These are phyloP conservation scores for Phytophthora foliorum DNA, from an alignment of 352 stramenopile genomes.

Conservation along the genomic window DNA sequence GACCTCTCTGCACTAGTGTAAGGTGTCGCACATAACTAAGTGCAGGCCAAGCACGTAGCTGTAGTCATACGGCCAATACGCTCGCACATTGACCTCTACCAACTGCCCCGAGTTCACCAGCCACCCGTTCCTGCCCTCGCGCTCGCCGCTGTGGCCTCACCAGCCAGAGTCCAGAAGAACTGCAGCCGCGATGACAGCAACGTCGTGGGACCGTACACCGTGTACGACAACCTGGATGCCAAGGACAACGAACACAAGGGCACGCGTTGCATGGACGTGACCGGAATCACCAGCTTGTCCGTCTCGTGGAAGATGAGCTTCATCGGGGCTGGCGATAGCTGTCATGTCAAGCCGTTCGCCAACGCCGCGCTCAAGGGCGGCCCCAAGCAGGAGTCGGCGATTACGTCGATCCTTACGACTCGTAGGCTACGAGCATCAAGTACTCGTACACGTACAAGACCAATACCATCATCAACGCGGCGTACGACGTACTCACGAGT, in stretches of 20 bases:
- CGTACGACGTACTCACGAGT: constrained; percentile 49
- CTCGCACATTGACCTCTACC: too few relatives aligned
- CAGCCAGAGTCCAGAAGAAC: constrained; percentile 21
- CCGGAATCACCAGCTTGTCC: constrained; percentile 32
- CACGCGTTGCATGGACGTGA: constrained; percentile 51
- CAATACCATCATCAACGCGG: constrained; percentile 48
- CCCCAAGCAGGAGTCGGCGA: constrained; percentile 37
- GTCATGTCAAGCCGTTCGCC: constrained; percentile 60
- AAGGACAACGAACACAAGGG: constrained; percentile 39
- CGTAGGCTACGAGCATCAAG: constrained; percentile 41
- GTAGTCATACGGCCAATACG: too few relatives aligned
- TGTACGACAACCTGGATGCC: constrained; percentile 62
- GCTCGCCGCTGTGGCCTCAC: too few relatives aligned
- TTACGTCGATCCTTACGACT: constrained; percentile 54
- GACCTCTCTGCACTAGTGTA: too few relatives aligned
- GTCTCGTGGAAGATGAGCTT: constrained; percentile 51
- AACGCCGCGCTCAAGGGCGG: constrained; percentile 52
- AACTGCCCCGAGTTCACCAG: constrained; percentile 11
- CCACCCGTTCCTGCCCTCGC: too few relatives aligned
- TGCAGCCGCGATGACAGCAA: constrained; percentile 41
- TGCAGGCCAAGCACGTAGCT: too few relatives aligned
- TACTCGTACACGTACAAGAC: constrained; percentile 49
- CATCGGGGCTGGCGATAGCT: constrained; percentile 42
- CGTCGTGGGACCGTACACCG: constrained; percentile 46
- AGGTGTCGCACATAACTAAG: too few relatives aligned